A percentile compares a stretch with the other conserved stretches of the same genome.
phyloP scores from a whole-genome alignment of 2,329 filamentous ascomycete genomes.

The Colletotrichum salicis region DNA sequence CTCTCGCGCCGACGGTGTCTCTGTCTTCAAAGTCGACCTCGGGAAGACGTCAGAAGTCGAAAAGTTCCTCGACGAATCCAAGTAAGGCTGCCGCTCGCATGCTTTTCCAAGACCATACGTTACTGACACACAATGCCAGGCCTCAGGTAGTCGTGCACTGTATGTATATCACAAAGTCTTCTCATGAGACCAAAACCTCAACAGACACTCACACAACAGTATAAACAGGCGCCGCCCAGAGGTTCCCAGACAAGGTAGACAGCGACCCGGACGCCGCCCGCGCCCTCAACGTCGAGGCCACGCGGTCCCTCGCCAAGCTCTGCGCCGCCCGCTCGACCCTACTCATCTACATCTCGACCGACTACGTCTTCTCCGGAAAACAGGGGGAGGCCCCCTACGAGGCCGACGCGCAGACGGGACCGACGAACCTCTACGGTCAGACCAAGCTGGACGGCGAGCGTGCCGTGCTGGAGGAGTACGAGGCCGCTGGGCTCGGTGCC shows the following conservation, averaged over 20 bases:
- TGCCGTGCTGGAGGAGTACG: constrained; percentile 73
- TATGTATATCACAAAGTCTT: constrained; percentile 51
- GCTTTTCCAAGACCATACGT: neutral
- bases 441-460: constrained; percentile 70
- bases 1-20: constrained; percentile 76
- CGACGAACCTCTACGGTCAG: constrained; percentile 80
- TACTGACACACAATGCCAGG: constrained; percentile 51
- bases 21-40: constrained; percentile 71
- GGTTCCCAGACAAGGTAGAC: constrained; percentile 87
- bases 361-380: constrained; percentile 81
- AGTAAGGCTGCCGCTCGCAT: constrained; percentile 53
- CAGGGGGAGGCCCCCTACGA: constrained; percentile 88
- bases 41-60: constrained; percentile 58
- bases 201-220: neutral
- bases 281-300: constrained; percentile 79
- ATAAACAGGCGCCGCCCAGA: constrained; percentile 79
- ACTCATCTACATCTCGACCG: constrained; percentile 83
- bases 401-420: constrained; percentile 68
- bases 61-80: constrained; percentile 61
- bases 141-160: constrained; percentile 85
- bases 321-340: constrained; percentile 71
- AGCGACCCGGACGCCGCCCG: constrained; percentile 80
- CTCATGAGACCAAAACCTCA: neutral
- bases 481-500: constrained; percentile 52
- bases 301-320: constrained; percentile 72